These are phyloP conservation scores for Xylaria venustula DNA, from an alignment of 495 filamentous ascomycete species.

Conservation along the genomic window DNA sequence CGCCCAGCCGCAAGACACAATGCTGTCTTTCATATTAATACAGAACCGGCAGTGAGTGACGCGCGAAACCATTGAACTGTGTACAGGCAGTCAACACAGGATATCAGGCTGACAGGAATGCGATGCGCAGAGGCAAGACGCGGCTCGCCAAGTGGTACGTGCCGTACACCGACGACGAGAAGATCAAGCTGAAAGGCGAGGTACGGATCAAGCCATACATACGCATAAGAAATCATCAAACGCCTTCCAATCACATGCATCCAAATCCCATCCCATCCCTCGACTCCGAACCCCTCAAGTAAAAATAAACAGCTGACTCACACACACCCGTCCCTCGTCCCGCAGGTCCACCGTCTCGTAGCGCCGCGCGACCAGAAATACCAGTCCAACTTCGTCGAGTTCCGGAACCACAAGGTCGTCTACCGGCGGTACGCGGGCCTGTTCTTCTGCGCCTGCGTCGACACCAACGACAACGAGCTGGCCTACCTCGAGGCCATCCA, in stretches of 20 bases:
- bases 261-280: no score
- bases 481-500: constrained; percentile 97
- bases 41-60: constrained; percentile 84
- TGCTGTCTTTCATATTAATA: constrained; percentile 93
- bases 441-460: constrained; percentile 98
- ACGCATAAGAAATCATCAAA: no score
- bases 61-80: not conserved
- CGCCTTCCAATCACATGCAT: no score
- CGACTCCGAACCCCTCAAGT: no score
- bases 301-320: not conserved
- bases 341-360: constrained; percentile 89
- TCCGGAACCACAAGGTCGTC: constrained; percentile 88
- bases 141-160: constrained; percentile 98
- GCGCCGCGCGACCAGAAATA: constrained; percentile 98
- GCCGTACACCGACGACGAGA: constrained; percentile 95
- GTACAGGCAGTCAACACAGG: not conserved
- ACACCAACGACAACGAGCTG: constrained; percentile 98
- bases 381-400: constrained; percentile 98
- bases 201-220: constrained; percentile 28
- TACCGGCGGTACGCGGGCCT: constrained; percentile 96
- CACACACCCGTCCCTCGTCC: not conserved
- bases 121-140: constrained; percentile 80
- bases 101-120: not conserved
- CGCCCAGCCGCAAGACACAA: constrained; percentile 18
- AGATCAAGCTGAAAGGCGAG: constrained; percentile 93